Base-by-base conservation (phyloP, 2,329 filamentous ascomycete species). In the Fusarium incarnatum region DNA sequence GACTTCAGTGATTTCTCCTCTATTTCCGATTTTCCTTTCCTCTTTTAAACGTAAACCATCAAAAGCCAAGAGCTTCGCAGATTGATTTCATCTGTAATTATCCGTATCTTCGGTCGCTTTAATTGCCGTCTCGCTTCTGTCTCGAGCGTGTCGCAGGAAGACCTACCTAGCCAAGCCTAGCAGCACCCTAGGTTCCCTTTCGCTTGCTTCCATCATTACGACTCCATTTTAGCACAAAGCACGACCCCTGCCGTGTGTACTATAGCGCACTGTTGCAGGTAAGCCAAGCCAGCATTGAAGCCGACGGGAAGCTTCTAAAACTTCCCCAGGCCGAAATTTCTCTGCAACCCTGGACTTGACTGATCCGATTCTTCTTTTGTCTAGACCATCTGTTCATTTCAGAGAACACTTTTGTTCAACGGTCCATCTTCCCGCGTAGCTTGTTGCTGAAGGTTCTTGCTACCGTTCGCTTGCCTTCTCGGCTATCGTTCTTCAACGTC, bases 61-160 rank as follows among this genome's bases (percentile, higher is more conserved):
- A 70, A 57, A 42, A 54, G 67, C 64, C 67, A 71, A 70, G 67
- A 60, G 44, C 32, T 55, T 57, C 30, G 48, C 48, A 23, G 18
- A 20, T 30, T 47, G 40, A 37, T 42, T 37, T 40, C 15, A 50
- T 50, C 55, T 65, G 25, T 27, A 34, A 34, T 37, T 37, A 37
- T 37, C 34, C 18, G 22, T 56, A 22, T 50, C 52, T 25, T 45
- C 44, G 15, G 47, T 44, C 48, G 45, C 34, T 49, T 47, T 40
- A 63, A 59, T 30, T 25, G 15, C 58, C 59, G 71, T 72, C 64
- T 75, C 71, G 73, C 56, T 57, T 49, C 55, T 60, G 73, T 75
- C 71, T 75, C 71, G 71, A 60, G 54, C 20, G 60, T 62, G 73
- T 75, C 70, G 52, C 73, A 75, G 63, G 47, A 63, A 74, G 40